Evolutionary conservation across 2,329 filamentous ascomycete species (phyloP), one percentile per base, ranked within the genome.

Genomic region (Cordyceps pruinosa): DNA sequence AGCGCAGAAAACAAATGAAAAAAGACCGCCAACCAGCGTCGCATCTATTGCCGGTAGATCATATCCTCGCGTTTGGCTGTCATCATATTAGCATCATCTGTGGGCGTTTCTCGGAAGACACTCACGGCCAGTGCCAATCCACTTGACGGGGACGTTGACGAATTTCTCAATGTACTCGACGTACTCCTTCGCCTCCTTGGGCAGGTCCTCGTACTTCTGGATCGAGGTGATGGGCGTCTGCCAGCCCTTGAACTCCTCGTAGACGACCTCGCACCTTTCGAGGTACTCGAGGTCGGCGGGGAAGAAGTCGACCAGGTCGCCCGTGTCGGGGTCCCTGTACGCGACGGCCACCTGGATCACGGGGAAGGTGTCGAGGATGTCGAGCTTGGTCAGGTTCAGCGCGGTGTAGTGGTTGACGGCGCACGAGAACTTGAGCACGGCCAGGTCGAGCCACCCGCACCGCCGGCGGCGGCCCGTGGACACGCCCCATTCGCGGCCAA

Each of bases 271-370:
- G 56, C 83, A 77, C 53, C 76, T 74, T 28, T 80, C 79, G 17
- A 90, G 75, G 35, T 79, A 69, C 42, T 76, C 72, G 17, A 84
- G 76, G 65, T 87, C 81, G 8, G 85, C 84, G 5, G 80, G 88
- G 77, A 88, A 90, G 13, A 78, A 82, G 19, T 62, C 60, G 5
- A 68, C 51, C 58, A 59, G 63, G 58, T 69, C 60, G 59, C 66
- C 66, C 57, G 69, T 62, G 17, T 39, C 47, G 7, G 45, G 45
- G 47, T 66, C 69, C 64, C 77, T 78, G 74, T 96, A 96, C 2
- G 82, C 84, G 15, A 87, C 82, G 19, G 87, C 88, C 51, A 89
- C 77, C 70, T 91, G 88, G 72, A 95, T 81, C 66, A 84, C 85
- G 10, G 82, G 77, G 68, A 96, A 90, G 32, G 82, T 82, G 68